phyloP scores from a whole-genome alignment of 805 yeast genomes.

The Kodamaea sagamina region DNA sequence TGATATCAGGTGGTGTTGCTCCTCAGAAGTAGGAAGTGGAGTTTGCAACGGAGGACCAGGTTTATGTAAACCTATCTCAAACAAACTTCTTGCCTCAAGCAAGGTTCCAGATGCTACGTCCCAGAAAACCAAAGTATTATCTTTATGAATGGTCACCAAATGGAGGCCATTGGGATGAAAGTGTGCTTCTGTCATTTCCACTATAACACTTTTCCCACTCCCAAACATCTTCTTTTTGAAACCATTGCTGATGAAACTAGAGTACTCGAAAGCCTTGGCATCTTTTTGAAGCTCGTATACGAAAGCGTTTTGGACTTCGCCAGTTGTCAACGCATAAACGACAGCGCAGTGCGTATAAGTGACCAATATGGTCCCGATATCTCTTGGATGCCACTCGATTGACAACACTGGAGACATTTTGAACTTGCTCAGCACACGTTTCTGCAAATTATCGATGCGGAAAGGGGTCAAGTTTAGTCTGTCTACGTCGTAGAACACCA shows the following conservation, averaged over 20 bases:
- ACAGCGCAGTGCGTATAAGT: slow-evolving; percentile 72
- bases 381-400: slow-evolving; percentile 85
- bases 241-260: slow-evolving; percentile 32
- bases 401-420: slow-evolving; percentile 64
- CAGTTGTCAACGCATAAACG: slow-evolving; percentile 64
- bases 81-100: slow-evolving; percentile 71
- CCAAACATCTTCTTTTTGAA: slow-evolving; percentile 46
- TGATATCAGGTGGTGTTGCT: slow-evolving; percentile 44
- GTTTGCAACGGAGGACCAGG: slow-evolving; percentile 40
- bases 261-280: slow-evolving; percentile 58
- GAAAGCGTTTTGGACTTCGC: slow-evolving; percentile 56
- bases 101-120: slow-evolving; percentile 77
- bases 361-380: slow-evolving; percentile 73
- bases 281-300: slow-evolving; percentile 65
- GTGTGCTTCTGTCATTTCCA: slow-evolving; percentile 50
- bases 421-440: slow-evolving; percentile 54
- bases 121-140: slow-evolving; percentile 90
- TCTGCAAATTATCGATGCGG: slow-evolving; percentile 72
- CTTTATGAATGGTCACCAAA: slow-evolving; percentile 73
- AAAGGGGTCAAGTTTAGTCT: slow-evolving; percentile 66
- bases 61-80: slow-evolving; percentile 63
- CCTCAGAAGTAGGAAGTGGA: slow-evolving; percentile 13
- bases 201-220: slow-evolving; percentile 34
- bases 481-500: slow-evolving; percentile 78
- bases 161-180: slow-evolving; percentile 96